Conservation (phyloP, 768 basidiomycete genomes). For the Macrolepiota albuminosa region DNA sequence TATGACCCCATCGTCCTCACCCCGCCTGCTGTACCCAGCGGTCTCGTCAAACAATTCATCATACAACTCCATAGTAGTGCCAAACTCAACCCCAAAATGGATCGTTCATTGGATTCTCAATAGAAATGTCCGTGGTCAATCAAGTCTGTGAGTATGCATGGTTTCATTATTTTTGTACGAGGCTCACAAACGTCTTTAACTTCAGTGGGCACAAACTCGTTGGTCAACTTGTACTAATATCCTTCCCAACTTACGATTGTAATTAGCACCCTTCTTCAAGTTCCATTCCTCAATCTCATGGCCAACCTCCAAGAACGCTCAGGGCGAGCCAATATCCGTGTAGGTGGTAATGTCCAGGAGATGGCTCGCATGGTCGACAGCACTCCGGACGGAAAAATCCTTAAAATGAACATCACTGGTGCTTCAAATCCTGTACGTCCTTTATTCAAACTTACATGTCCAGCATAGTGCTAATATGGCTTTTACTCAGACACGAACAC, state of each 20-base stretch:
- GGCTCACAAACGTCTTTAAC: conserved; percentile 52
- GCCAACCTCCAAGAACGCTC: conserved; percentile 62
- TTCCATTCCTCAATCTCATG: no score
- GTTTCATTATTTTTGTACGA: background rate
- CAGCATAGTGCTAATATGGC: no score
- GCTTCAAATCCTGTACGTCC: conserved; percentile 14
- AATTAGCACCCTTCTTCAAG: no score
- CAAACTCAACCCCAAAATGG: conserved; percentile 24
- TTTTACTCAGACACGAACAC: conserved; percentile 53
- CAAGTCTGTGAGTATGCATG: conserved; percentile 41
- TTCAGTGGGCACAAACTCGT: no score
- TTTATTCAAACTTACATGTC: background rate
- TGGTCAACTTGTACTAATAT: no score
- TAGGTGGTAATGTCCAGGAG: conserved; percentile 83
- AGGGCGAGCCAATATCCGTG: conserved; percentile 57
- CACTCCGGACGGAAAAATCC: no score
- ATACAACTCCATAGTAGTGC: conserved; percentile 31
- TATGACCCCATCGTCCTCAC: no score
- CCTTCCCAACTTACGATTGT: no score
- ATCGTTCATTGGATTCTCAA: conserved; percentile 49
- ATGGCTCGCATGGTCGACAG: no score
- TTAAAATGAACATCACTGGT: conserved; percentile 17
- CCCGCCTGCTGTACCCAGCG: conserved; percentile 44
- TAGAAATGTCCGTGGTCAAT: conserved; percentile 60
- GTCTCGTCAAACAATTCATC: conserved; percentile 37